phyloP scores from a whole-genome alignment of 805 yeast species.

The Priceomyces medius region DNA sequence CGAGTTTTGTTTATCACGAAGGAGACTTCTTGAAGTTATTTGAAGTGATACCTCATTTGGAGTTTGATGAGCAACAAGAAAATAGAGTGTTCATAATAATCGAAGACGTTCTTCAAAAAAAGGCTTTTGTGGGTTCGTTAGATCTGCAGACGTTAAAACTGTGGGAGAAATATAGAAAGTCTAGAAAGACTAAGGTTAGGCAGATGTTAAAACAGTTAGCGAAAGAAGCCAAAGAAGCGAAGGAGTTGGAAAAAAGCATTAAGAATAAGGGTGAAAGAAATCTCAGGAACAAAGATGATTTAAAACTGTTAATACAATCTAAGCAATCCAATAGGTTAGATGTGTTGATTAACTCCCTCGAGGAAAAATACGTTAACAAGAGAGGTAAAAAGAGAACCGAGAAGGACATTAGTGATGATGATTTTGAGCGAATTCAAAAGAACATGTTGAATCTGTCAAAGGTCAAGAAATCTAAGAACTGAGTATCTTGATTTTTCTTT shows the following conservation, averaged over 20 bases:
- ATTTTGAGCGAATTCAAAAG: constrained; percentile 47
- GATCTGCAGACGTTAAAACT: constrained; percentile 32
- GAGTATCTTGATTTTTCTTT: background rate
- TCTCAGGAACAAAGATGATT: constrained; percentile 37
- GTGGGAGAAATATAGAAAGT: constrained; percentile 52
- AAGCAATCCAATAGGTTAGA: constrained; percentile 46
- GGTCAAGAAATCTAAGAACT: constrained; percentile 3
- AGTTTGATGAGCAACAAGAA: constrained; percentile 59
- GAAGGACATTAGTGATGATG: constrained; percentile 48
- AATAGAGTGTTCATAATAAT: constrained; percentile 56
- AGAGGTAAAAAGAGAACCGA: constrained; percentile 33
- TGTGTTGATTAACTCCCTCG: constrained; percentile 45
- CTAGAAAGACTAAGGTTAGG: constrained; percentile 47
- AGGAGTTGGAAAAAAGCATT: constrained; percentile 40
- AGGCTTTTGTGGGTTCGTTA: constrained; percentile 29
- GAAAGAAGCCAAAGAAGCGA: constrained; percentile 67
- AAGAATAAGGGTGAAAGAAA: constrained; percentile 32
- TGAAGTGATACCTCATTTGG: constrained; percentile 77
- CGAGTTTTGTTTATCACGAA: constrained; percentile 52
- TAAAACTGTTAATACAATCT: constrained; percentile 49
- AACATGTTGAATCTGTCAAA: constrained; percentile 26
- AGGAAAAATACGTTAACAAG: constrained; percentile 48
- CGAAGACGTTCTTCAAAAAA: constrained; percentile 36
- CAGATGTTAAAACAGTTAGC: constrained; percentile 51
- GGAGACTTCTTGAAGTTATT: constrained; percentile 73